These are phyloP conservation scores for Basipetospora chlamydospora DNA, from an alignment of 2,329 filamentous ascomycete genomes.

Conservation along the genomic window DNA sequence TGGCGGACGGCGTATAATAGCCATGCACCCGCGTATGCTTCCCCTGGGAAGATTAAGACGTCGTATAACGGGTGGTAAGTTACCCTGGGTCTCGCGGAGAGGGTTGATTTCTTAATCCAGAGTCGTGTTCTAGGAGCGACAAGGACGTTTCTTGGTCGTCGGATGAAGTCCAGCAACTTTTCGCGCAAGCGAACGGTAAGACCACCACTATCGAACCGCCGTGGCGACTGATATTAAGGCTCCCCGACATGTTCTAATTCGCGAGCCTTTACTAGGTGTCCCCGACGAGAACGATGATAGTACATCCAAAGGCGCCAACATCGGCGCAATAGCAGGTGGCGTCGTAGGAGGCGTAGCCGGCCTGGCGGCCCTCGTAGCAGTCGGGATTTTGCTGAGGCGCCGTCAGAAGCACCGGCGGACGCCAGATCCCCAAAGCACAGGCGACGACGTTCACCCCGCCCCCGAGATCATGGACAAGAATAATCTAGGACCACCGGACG, in stretches of 20 bases:
- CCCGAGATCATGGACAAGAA: too few species aligned
- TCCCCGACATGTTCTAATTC: too few species aligned
- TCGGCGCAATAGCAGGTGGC: constrained; percentile 1
- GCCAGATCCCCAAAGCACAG: too few species aligned
- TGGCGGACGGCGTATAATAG: constrained; percentile 3
- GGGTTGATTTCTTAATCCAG: too few species aligned
- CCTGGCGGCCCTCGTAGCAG: not conserved
- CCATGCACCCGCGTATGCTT: constrained; percentile 4
- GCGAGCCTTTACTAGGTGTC: too few species aligned
- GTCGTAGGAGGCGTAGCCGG: constrained; percentile 2
- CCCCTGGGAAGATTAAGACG: not conserved
- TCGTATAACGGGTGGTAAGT: constrained; percentile 4
- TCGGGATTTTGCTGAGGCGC: not conserved
- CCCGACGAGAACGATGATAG: not conserved
- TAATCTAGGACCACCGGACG: too few species aligned
- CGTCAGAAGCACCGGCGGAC: not conserved
- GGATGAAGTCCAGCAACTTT: constrained; percentile 2
- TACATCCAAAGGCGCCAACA: not conserved
- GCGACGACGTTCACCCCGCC: too few species aligned
- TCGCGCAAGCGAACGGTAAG: not conserved
- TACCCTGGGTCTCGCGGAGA: not conserved
- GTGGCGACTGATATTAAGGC: not conserved
- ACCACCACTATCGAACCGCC: not conserved
- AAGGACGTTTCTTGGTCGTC: constrained; percentile 6
- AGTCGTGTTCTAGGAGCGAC: too few species aligned